Percentiles rank a stretch among this genome's conserved stretches.
phyloP scores from a whole-genome alignment of 2,329 filamentous ascomycete genomes.

The Pyrenochaeta sp. region DNA sequence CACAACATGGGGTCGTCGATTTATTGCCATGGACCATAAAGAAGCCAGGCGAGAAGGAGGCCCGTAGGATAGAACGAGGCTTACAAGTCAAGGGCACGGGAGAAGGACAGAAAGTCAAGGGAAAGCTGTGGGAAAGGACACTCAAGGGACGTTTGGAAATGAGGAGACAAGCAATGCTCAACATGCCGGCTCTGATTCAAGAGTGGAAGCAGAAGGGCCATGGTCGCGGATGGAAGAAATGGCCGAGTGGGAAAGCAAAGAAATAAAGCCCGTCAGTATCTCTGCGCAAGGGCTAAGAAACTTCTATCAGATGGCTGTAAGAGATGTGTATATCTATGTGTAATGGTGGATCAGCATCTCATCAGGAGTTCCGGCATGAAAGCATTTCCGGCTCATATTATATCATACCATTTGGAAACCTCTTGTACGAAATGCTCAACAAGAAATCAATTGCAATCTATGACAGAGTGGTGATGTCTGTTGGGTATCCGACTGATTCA shows the following conservation, averaged over 20 bases:
- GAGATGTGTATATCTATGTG: constrained; percentile 26
- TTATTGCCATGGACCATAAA: constrained; percentile 81
- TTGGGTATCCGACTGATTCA: constrained; percentile 21
- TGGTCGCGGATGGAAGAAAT: constrained; percentile 78
- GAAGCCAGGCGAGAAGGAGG: constrained; percentile 74
- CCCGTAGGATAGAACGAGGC: constrained; percentile 78
- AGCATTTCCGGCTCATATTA: constrained; percentile 12
- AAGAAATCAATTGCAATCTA: constrained; percentile 1
- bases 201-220: constrained; percentile 86
- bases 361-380: constrained; percentile 18
- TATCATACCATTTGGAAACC: not conserved
- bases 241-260: constrained; percentile 60
- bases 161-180: constrained; percentile 89
- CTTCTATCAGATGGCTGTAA: not conserved
- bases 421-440: not conserved
- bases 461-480: constrained; percentile 8
- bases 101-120: constrained; percentile 92
- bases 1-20: constrained; percentile 79
- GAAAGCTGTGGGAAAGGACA: constrained; percentile 89
- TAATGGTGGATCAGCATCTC: constrained; percentile 16
- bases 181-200: constrained; percentile 91
- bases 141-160: constrained; percentile 85
- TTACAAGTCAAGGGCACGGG: constrained; percentile 91
- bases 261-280: constrained; percentile 18
- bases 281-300: not conserved